Evolutionary conservation across 805 yeast species (phyloP).

Genomic region (Starmerella floris): DNA sequence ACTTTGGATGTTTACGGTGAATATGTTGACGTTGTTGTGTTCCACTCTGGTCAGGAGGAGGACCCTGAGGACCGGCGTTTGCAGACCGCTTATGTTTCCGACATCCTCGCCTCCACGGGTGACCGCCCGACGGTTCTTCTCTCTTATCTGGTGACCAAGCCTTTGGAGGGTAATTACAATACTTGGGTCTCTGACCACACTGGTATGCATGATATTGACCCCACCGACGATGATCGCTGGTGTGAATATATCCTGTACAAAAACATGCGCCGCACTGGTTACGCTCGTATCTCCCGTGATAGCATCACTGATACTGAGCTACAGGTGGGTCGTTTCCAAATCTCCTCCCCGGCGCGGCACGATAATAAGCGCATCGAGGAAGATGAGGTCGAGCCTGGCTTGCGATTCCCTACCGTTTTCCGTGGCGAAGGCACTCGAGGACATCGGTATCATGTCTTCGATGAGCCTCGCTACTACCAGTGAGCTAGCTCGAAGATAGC

Average conservation of each 20-base stretch:
- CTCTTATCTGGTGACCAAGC: conserved; percentile 82
- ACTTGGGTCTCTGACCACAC: conserved; percentile 73
- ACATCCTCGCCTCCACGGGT: conserved; percentile 66
- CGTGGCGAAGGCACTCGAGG: conserved; percentile 88
- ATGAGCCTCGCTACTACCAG: conserved; percentile 68
- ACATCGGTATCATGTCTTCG: conserved; percentile 87
- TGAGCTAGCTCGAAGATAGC: no score
- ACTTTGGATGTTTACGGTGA: conserved; percentile 84
- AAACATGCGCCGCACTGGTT: conserved; percentile 73
- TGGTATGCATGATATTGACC: conserved; percentile 88
- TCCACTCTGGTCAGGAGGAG: conserved; percentile 97
- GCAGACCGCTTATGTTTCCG: conserved; percentile 64
- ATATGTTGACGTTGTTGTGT: conserved; percentile 80
- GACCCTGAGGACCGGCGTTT: conserved; percentile 85
- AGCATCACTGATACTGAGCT: conserved; percentile 94
- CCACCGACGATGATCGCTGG: conserved; percentile 85
- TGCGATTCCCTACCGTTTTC: conserved; percentile 66
- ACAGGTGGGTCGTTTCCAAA: conserved; percentile 83
- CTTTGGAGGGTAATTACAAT: conserved; percentile 79
- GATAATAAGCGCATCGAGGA: conserved; percentile 47
- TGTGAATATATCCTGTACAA: conserved; percentile 91
- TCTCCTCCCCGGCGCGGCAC: conserved; percentile 36
- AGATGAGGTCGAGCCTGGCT: conserved; percentile 41
- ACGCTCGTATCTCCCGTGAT: conserved; percentile 85
- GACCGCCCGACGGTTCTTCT: conserved; percentile 72